phyloP scores from a whole-genome alignment of 1,139 yeast species.

The Geotrichum macrosporum region DNA sequence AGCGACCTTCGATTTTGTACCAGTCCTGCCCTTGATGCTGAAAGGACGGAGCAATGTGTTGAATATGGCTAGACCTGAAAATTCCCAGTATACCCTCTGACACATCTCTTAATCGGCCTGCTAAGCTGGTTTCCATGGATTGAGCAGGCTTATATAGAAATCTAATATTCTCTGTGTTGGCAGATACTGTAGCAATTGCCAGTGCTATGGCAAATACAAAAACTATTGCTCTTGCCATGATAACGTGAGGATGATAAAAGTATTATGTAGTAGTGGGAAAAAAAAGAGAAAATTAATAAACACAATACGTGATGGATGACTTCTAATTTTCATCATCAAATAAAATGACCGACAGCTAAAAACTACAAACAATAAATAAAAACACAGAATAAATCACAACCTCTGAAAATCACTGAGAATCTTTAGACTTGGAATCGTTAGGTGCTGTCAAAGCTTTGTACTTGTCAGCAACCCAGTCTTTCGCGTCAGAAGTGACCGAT shows the following conservation, averaged over 20 bases:
- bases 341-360: no score
- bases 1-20: constrained; percentile 12
- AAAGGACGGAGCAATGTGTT: background rate
- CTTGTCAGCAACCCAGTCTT: constrained; percentile 17
- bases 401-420: background rate
- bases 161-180: no score
- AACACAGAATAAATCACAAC: background rate
- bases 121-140: no score
- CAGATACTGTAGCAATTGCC: no score
- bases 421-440: constrained; percentile 1
- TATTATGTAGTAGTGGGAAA: no score
- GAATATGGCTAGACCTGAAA: constrained; percentile 5
- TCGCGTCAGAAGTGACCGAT: constrained; percentile 15
- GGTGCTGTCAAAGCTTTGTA: constrained; percentile 12
- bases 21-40: background rate
- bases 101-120: background rate
- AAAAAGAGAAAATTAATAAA: no score
- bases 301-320: no score
- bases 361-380: background rate
- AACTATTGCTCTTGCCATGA: no score
- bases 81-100: background rate
- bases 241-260: no score
- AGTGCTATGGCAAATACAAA: no score
- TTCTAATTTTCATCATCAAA: no score
- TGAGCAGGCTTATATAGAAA: no score